Conservation (phyloP, 805 yeast species). For the Saccharomycopsis malanga region DNA sequence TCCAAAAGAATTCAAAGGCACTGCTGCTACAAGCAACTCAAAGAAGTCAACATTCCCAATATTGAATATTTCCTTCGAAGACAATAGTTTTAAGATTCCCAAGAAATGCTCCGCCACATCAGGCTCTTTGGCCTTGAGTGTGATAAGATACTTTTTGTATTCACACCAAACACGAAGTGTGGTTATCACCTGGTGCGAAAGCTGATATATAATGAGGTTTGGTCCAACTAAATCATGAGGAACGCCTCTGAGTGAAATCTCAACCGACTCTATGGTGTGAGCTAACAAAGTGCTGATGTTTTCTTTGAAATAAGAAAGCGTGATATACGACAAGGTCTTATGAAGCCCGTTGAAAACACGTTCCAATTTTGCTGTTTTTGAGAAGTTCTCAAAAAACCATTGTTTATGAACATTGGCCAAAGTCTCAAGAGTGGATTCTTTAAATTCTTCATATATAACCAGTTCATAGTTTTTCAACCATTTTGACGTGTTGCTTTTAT, state of each 20-base stretch:
- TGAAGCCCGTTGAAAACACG: slow-evolving; percentile 17
- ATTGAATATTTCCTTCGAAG: slow-evolving; percentile 30
- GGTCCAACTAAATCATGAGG: slow-evolving; percentile 24
- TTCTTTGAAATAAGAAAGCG: slow-evolving; percentile 17
- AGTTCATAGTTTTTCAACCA: slow-evolving; percentile 6
- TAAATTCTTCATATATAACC: slow-evolving; percentile 7
- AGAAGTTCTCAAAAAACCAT: neutral
- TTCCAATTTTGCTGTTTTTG: too few species aligned
- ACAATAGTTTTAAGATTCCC: slow-evolving; percentile 32
- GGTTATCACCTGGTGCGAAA: slow-evolving; percentile 55
- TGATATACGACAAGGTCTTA: slow-evolving; percentile 13
- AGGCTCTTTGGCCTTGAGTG: slow-evolving; percentile 21
- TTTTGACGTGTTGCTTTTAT: neutral
- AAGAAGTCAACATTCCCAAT: slow-evolving; percentile 44
- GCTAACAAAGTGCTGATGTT: slow-evolving; percentile 35
- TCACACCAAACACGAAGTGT: slow-evolving; percentile 47
- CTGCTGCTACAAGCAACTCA: slow-evolving; percentile 41
- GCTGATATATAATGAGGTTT: slow-evolving; percentile 41
- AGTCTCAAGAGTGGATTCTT: neutral
- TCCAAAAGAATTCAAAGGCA: slow-evolving; percentile 42
- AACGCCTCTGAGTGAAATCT: slow-evolving; percentile 54
- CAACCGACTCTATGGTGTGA: slow-evolving; percentile 56
- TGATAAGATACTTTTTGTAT: slow-evolving; percentile 27
- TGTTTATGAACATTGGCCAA: slow-evolving; percentile 4
- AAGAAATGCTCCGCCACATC: slow-evolving; percentile 24